These are phyloP conservation scores for Leucocoprinus gongylophorus DNA, from an alignment of 1,284 basidiomycete species.

Conservation along the genomic window DNA sequence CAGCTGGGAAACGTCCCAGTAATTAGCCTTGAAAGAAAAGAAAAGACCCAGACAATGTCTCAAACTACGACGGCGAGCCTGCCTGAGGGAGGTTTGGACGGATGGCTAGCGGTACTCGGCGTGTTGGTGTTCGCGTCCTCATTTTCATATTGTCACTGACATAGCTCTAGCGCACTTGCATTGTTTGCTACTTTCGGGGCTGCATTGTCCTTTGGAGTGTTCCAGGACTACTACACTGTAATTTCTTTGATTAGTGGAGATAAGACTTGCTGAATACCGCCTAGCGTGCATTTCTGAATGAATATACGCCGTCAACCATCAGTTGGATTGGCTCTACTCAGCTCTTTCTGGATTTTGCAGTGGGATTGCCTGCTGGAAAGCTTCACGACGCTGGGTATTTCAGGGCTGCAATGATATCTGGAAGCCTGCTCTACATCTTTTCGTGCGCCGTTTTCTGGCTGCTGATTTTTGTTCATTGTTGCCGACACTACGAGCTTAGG, in stretches of 20 bases:
- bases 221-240: slow-evolving; percentile 40
- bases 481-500: slow-evolving; percentile 9
- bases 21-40: too few species aligned
- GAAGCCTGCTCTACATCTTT: slow-evolving; percentile 29
- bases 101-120: too few species aligned
- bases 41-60: too few species aligned
- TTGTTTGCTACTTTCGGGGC: slow-evolving; percentile 32
- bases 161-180: too few species aligned
- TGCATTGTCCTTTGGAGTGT: slow-evolving; percentile 40
- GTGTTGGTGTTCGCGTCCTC: too few species aligned
- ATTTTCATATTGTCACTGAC: too few species aligned
- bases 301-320: slow-evolving; percentile 30
- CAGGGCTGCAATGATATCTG: slow-evolving; percentile 27
- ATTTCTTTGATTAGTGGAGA: slow-evolving; percentile 5
- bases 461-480: too few species aligned
- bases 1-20: too few species aligned
- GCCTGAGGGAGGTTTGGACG: too few species aligned
- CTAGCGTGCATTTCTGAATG: slow-evolving; percentile 23
- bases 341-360: slow-evolving; percentile 32
- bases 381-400: slow-evolving; percentile 34
- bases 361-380: slow-evolving; percentile 33
- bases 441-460: slow-evolving; percentile 21
- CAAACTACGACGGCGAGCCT: too few species aligned
- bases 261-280: neutral
- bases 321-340: slow-evolving; percentile 36